Conservation (phyloP, 1,139 yeast species). For the Saccharomyces hybrid region DNA sequence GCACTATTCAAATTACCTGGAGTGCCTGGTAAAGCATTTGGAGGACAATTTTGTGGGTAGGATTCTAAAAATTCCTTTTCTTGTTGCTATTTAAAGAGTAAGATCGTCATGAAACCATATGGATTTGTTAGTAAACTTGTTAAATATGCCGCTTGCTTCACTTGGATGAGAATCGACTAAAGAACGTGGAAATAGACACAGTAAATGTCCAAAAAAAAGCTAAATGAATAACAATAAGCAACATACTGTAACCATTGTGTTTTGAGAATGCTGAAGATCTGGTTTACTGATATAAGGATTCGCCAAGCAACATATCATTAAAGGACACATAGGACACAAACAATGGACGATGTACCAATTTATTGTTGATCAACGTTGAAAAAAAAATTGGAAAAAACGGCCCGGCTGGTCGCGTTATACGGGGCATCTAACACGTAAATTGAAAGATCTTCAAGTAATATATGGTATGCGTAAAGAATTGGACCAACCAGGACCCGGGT, state of each 20-base stretch:
- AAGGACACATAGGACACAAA: background rate
- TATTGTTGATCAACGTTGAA: slow-evolving; percentile 2
- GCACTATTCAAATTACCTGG: slow-evolving; percentile 71
- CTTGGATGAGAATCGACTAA: background rate
- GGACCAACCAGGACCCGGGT: too few relatives aligned
- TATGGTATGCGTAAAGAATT: too few relatives aligned
- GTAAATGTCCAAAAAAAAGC: background rate
- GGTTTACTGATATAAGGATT: background rate
- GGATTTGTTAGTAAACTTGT: background rate
- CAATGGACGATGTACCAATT: background rate
- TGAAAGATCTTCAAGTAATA: too few relatives aligned
- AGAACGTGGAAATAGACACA: background rate
- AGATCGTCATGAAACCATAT: background rate
- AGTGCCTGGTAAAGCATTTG: slow-evolving; percentile 62
- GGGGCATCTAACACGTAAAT: background rate
- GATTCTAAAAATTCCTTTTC: slow-evolving; percentile 35
- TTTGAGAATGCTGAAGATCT: background rate
- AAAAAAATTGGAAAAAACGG: background rate
- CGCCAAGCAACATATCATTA: background rate
- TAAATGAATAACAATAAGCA: background rate
- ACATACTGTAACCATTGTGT: slow-evolving; percentile 18
- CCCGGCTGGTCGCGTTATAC: background rate
- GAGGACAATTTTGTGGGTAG: slow-evolving; percentile 63
- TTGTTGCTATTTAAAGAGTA: slow-evolving; percentile 1
- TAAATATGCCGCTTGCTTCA: background rate